Percentiles rank a stretch among this genome's conserved stretches.
Evolutionary conservation across 768 basidiomycete species (phyloP).

Genomic region (Chlorophyllum brunneum): DNA sequence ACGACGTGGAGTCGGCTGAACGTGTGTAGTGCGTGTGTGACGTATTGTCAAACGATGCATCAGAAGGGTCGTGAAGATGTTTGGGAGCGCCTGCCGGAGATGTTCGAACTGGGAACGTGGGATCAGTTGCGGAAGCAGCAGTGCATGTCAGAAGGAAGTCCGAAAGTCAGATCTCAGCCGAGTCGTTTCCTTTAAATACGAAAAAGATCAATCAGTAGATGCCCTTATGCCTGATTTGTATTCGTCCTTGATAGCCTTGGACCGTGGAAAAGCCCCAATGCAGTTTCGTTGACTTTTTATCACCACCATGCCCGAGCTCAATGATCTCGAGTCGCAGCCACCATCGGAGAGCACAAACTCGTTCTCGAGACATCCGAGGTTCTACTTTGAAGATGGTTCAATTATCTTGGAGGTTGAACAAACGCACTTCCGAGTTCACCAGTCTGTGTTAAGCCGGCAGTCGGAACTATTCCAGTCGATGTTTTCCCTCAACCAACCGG

Average conservation of each 20-base stretch:
- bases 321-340: too few species aligned
- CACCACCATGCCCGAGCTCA: too few species aligned
- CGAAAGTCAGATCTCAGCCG: not conserved
- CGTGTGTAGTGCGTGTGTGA: slow-evolving; percentile 31
- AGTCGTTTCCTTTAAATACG: slow-evolving; percentile 7
- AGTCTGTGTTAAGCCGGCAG: slow-evolving; percentile 34
- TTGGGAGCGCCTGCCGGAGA: slow-evolving; percentile 34
- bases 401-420: slow-evolving; percentile 30
- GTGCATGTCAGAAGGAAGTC: slow-evolving; percentile 13
- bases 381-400: slow-evolving; percentile 39
- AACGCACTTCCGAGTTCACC: slow-evolving; percentile 32
- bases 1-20: slow-evolving; percentile 31
- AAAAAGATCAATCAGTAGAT: too few species aligned
- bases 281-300: too few species aligned
- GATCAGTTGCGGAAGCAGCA: slow-evolving; percentile 28
- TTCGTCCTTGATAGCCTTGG: too few species aligned
- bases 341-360: not conserved
- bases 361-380: slow-evolving; percentile 23
- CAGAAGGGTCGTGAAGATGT: slow-evolving; percentile 31
- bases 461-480: slow-evolving; percentile 37
- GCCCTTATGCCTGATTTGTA: too few species aligned
- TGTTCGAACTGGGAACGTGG: slow-evolving; percentile 37
- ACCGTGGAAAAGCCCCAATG: too few species aligned
- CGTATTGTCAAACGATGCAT: slow-evolving; percentile 27
- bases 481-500: slow-evolving; percentile 35